Evolutionary conservation across 2,329 filamentous ascomycete genomes (phyloP).

Genomic region (Fusarium vanettenii): DNA sequence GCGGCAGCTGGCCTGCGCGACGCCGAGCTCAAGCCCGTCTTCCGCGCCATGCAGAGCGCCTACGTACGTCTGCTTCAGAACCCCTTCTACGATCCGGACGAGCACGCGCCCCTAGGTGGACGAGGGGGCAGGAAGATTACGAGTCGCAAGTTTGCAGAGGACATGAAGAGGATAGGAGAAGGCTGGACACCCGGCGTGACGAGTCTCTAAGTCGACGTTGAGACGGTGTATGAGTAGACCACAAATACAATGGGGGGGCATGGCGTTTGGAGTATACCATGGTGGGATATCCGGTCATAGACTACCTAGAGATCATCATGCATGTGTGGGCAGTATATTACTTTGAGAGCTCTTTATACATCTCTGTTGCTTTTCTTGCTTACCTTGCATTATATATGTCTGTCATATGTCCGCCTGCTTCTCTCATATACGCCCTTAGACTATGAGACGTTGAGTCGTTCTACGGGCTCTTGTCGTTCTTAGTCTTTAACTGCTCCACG

Average conservation of each 20-base stretch:
- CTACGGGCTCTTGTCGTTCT: slow-evolving; percentile 30
- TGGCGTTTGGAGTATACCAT: slow-evolving; percentile 45
- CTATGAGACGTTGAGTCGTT: background rate
- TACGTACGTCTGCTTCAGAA: slow-evolving; percentile 92
- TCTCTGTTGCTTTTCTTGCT: slow-evolving; percentile 1
- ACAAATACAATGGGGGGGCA: slow-evolving; percentile 33
- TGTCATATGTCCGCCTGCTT: background rate
- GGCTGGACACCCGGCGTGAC: slow-evolving; percentile 81
- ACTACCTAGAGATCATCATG: slow-evolving; percentile 32
- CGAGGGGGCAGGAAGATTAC: slow-evolving; percentile 77
- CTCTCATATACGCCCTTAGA: background rate
- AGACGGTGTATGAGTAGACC: slow-evolving; percentile 24
- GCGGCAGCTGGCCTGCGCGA: slow-evolving; percentile 78
- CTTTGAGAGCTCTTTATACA: slow-evolving; percentile 19
- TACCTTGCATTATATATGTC: background rate
- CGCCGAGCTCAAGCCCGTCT: slow-evolving; percentile 90
- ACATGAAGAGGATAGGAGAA: slow-evolving; percentile 88
- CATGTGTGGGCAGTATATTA: slow-evolving; percentile 21
- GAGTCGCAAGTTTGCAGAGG: slow-evolving; percentile 82
- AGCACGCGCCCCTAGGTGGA: slow-evolving; percentile 72
- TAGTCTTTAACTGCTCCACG: slow-evolving; percentile 48
- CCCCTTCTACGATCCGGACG: slow-evolving; percentile 93
- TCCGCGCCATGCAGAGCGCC: slow-evolving; percentile 90
- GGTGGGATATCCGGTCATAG: slow-evolving; percentile 40
- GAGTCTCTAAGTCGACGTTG: slow-evolving; percentile 59